These are phyloP conservation scores for Trichoderma pleuroti DNA, from an alignment of 2,329 filamentous ascomycete species.

Conservation along the genomic window DNA sequence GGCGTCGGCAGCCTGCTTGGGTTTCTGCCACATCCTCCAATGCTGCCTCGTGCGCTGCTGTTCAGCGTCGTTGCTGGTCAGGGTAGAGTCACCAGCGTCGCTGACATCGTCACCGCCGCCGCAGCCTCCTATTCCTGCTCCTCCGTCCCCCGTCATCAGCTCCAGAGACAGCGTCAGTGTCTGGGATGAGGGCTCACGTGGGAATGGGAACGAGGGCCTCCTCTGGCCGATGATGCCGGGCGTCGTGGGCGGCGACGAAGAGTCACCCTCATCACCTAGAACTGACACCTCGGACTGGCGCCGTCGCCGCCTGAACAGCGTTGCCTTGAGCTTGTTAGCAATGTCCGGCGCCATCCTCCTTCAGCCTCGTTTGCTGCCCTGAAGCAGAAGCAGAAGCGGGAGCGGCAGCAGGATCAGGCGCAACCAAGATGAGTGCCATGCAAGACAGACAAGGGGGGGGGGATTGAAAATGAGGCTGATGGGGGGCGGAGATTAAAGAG, in stretches of 20 bases:
- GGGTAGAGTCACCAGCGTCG: conserved; percentile 6
- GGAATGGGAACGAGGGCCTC: conserved; percentile 11
- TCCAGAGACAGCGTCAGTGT: conserved; percentile 9
- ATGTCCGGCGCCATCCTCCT: conserved; percentile 16
- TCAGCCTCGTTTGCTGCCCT: conserved; percentile 15
- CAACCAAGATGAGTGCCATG: conserved; percentile 2
- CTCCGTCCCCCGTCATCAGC: conserved; percentile 7
- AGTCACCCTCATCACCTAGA: background rate
- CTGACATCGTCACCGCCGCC: background rate
- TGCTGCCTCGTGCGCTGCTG: conserved; percentile 2
- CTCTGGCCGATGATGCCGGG: background rate
- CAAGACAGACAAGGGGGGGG: conserved; percentile 14
- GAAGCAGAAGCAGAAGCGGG: conserved; percentile 2
- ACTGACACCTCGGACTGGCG: conserved; percentile 5
- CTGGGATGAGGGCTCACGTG: conserved; percentile 12
- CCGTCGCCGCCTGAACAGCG: conserved; percentile 17
- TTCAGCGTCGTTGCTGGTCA: background rate
- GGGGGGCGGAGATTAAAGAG: conserved; percentile 10
- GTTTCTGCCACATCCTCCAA: background rate
- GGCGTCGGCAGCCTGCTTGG: background rate
- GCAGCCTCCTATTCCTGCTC: conserved; percentile 7
- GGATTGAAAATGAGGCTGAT: conserved; percentile 1
- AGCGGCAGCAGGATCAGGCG: background rate
- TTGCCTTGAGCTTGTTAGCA: conserved; percentile 13
- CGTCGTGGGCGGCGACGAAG: background rate